phyloP scores from a whole-genome alignment of 192 early-diverging fungal species.

The Entomortierella lignicola region DNA sequence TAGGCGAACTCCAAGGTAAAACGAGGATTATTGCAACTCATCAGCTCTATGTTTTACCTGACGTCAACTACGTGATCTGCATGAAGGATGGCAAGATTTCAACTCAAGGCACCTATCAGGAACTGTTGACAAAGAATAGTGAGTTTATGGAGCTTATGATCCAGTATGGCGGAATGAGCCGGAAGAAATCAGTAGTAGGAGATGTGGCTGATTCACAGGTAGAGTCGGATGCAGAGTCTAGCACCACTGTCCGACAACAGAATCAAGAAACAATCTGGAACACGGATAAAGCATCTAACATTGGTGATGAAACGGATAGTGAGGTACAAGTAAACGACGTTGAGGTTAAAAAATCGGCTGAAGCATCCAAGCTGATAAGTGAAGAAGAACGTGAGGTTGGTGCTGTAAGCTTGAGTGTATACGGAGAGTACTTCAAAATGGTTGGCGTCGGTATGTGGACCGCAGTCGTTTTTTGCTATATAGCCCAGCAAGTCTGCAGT shows the following conservation, averaged over 20 bases:
- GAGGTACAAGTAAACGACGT: slow-evolving; percentile 10
- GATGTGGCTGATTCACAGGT: slow-evolving; percentile 2
- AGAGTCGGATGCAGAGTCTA: slow-evolving; percentile 2
- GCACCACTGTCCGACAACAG: background rate
- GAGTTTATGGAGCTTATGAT: slow-evolving; percentile 75
- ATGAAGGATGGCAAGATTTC: slow-evolving; percentile 76
- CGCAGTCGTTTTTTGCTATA: slow-evolving; percentile 6
- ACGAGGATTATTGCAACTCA: slow-evolving; percentile 86
- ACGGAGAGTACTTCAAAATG: slow-evolving; percentile 30
- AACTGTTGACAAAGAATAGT: slow-evolving; percentile 70
- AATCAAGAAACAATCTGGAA: background rate
- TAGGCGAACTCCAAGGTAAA: slow-evolving; percentile 62
- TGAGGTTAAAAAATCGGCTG: slow-evolving; percentile 6
- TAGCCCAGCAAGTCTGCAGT: slow-evolving; percentile 36
- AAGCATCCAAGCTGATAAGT: slow-evolving; percentile 11
- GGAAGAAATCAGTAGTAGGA: slow-evolving; percentile 19
- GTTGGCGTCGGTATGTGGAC: slow-evolving; percentile 16
- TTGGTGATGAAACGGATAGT: slow-evolving; percentile 26
- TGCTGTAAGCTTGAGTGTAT: slow-evolving; percentile 33
- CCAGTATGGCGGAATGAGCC: slow-evolving; percentile 73
- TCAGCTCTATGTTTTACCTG: slow-evolving; percentile 79
- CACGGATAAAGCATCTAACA: background rate
- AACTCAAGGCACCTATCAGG: slow-evolving; percentile 66
- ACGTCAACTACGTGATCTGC: slow-evolving; percentile 75
- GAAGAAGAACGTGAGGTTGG: slow-evolving; percentile 33